Base-by-base conservation (phyloP, 306 rosid genomes). In the Castanea crenata region DNA sequence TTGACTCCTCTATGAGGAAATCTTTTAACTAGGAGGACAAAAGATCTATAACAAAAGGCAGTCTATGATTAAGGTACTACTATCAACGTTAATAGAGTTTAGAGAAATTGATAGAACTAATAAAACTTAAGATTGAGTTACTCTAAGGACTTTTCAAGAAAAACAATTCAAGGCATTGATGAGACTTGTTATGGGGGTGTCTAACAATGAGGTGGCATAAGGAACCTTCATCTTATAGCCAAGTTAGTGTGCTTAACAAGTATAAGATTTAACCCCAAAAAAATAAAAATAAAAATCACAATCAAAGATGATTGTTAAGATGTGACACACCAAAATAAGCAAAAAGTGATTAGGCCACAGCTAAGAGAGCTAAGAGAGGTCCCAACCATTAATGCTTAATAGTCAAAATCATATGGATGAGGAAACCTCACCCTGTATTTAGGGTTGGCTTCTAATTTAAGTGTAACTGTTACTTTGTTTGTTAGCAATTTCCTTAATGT, bases 401-500 rank as follows among this genome's bases (percentile, higher is more conserved):
- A 71, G 77, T 74, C 83, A 78, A 69, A 25, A 61, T 82, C 85
- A 74, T 10, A 46, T 77, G 19, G 79, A 82, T 61, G 51, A 77
- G 35, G 85, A 74, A 38, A 58, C 59, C 74, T 75, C 79, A 76
- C 74, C 85, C 55, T 63, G 68, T 29, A 4, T 32, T 41, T 56
- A 34, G 57, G 35, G 10, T 31, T 10, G 58, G 13, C 69, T 71
- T 54, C 51, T 34, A 23, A 21, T 64, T 64, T 64, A 64, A 64
- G 41, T 7, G 41, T 64, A 31, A 6, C 65, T 4, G 14, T 59
- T 13, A 59, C 65, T 59, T 59, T 21, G 32, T 59, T 4, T 59
- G 65, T 59, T 12, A 59, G 65, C 65, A 59, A 59, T 59, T 59
- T 23, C 65, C 65, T 59, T 11, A 23, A 25, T 10, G 15, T 49